A percentile compares a stretch with the other conserved stretches of the same genome.
Conservation (phyloP, 345 rosid genomes). For the Citrus maxima region DNA sequence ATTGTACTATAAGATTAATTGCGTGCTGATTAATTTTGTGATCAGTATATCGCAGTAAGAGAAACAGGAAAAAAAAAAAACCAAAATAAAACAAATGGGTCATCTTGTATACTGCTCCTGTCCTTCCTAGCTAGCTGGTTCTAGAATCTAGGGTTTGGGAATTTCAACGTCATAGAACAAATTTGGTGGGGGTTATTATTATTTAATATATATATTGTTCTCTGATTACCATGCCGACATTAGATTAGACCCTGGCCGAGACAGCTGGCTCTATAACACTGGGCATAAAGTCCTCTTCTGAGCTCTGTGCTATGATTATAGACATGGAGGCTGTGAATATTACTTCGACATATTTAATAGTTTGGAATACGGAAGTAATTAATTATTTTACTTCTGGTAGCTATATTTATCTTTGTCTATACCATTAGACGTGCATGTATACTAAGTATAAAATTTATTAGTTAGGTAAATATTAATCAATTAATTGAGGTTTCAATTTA, state of each 20-base stretch:
- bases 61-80: neutral
- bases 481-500: too few relatives aligned
- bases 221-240: conserved; percentile 12
- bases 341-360: neutral
- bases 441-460: too few relatives aligned
- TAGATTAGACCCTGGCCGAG: neutral
- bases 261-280: conserved; percentile 7
- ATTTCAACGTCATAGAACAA: neutral
- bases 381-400: neutral
- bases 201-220: neutral
- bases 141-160: conserved; percentile 20
- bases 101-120: too few relatives aligned
- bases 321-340: neutral
- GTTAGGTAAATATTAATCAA: too few relatives aligned
- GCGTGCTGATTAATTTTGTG: neutral
- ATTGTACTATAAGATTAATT: neutral
- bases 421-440: too few relatives aligned
- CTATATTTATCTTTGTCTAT: neutral
- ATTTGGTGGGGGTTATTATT: neutral
- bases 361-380: too few relatives aligned
- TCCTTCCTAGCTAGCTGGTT: neutral
- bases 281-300: neutral
- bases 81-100: too few relatives aligned
- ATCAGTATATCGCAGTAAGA: too few relatives aligned
- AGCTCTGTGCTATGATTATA: neutral